Evolutionary conservation across 1,284 basidiomycete species (phyloP).

Genomic region (Microbotryomycetes sp.): DNA sequence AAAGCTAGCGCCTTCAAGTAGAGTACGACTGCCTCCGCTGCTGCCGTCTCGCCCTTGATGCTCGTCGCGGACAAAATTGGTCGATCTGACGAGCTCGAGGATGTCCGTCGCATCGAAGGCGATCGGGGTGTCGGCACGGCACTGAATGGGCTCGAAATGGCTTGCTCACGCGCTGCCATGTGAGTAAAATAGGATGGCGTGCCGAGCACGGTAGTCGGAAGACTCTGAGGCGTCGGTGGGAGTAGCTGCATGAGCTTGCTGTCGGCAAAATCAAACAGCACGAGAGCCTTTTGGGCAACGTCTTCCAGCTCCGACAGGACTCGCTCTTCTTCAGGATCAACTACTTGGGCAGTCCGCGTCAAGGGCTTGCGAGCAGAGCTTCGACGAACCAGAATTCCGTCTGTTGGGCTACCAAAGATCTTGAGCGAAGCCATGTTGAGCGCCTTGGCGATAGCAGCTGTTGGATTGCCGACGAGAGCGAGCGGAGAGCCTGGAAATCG

Average conservation of each 20-base stretch:
- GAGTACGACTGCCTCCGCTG: slow-evolving; percentile 72
- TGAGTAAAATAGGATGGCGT: slow-evolving; percentile 27
- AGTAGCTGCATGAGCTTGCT: slow-evolving; percentile 66
- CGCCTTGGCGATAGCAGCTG: slow-evolving; percentile 56
- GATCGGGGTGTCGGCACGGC: slow-evolving; percentile 23
- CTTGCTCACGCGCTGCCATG: slow-evolving; percentile 21
- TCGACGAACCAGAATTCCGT: slow-evolving; percentile 40
- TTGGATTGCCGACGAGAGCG: slow-evolving; percentile 31
- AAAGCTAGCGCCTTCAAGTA: slow-evolving; percentile 92
- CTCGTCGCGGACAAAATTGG: slow-evolving; percentile 32
- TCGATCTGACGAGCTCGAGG: slow-evolving; percentile 25
- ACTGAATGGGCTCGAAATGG: slow-evolving; percentile 30
- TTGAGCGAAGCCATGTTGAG: slow-evolving; percentile 84
- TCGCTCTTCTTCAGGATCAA: slow-evolving; percentile 74
- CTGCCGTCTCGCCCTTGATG: slow-evolving; percentile 38
- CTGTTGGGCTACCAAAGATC: slow-evolving; percentile 62
- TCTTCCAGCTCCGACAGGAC: slow-evolving; percentile 72
- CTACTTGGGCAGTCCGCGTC: slow-evolving; percentile 8
- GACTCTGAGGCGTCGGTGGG: slow-evolving; percentile 29
- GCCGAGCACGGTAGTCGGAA: slow-evolving; percentile 19
- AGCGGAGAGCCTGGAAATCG: slow-evolving; percentile 31
- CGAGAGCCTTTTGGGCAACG: slow-evolving; percentile 88
- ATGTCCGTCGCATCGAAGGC: slow-evolving; percentile 18
- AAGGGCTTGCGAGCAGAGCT: slow-evolving; percentile 28
- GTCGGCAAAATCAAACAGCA: slow-evolving; percentile 86